Base-by-base conservation (phyloP, 352 stramenopile genomes). In the Pythium monospermum region DNA sequence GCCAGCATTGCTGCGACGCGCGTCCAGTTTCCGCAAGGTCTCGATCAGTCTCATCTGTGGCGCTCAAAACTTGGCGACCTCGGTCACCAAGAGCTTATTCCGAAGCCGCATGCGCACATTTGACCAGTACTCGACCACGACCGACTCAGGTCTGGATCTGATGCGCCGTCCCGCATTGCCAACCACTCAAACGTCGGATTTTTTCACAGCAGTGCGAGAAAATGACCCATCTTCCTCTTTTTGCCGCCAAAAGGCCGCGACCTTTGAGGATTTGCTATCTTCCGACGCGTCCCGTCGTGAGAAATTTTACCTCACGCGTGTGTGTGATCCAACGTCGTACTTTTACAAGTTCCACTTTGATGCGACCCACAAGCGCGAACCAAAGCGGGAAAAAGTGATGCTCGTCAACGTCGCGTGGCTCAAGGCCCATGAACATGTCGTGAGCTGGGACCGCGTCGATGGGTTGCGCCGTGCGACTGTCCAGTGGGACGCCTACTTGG, bases 261-360 rank as follows among this genome's bases (percentile, higher is more conserved):
- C 83, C 40, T 71, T 91, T 40, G 83, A 94, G 49, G 83, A 94
- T 43, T 54, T 94, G 42, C 60, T 94, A 23, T 85, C 77, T 23
- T 73, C 69, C 33, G 72, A 85, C 42, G 73, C 71, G 6, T 66
- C 68, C 22, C 62, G 63, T 27, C 76, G 77, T 15, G 66, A 90
- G 49, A 88, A 87, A 38, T 94, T 94, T 61, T 91, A 87, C 55
- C 57, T 86, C 35, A 91, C 81, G 45, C 83, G 83, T 47, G 81
- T 94, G 32, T 76, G 76, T 26, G 83, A 94, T 42, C 83, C 83
- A n/a, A 94, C 83, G 30, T 94, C 83, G 35, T 94, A 94, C 61
- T 94, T 94, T 22, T 94, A 87, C 83, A 94, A 94, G 66, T 94
- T 87, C 71, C 80, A 82, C 54, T 89, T 94, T 36, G 77, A 91